Evolutionary conservation across 2,329 filamentous ascomycete genomes (phyloP).

Genomic region (Westerdykella sp.): DNA sequence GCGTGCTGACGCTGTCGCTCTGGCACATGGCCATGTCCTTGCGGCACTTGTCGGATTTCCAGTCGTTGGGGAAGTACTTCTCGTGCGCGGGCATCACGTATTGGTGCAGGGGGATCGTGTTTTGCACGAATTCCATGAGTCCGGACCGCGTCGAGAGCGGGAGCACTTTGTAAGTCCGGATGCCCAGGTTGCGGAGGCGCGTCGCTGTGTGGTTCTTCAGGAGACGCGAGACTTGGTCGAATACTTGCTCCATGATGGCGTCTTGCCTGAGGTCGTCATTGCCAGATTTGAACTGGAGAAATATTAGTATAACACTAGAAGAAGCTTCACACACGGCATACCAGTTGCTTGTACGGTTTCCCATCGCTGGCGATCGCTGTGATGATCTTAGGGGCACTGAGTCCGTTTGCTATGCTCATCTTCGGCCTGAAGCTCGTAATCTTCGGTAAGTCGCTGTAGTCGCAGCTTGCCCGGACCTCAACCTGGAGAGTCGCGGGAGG

Average conservation of each 20-base stretch:
- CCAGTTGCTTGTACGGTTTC: slow-evolving; percentile 74
- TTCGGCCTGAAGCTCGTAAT: slow-evolving; percentile 65
- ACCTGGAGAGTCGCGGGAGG: slow-evolving; percentile 89
- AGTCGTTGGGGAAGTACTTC: slow-evolving; percentile 76
- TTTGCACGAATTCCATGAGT: slow-evolving; percentile 92
- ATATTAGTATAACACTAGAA: slow-evolving; percentile 1
- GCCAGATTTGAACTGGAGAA: slow-evolving; percentile 72
- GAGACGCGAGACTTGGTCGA: slow-evolving; percentile 87
- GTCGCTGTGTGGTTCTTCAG: slow-evolving; percentile 81
- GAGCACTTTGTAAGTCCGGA: slow-evolving; percentile 95
- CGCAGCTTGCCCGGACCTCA: slow-evolving; percentile 61
- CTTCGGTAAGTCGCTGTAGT: slow-evolving; percentile 73
- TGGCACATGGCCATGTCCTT: slow-evolving; percentile 73
- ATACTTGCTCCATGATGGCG: slow-evolving; percentile 98
- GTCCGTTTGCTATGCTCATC: slow-evolving; percentile 80
- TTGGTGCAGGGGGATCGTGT: slow-evolving; percentile 87
- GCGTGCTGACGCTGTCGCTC: slow-evolving; percentile 60
- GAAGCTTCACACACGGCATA: slow-evolving; percentile 30
- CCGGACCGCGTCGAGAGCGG: slow-evolving; percentile 79
- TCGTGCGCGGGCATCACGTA: slow-evolving; percentile 89
- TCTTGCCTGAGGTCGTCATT: slow-evolving; percentile 96
- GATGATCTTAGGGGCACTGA: slow-evolving; percentile 91
- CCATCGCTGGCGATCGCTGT: slow-evolving; percentile 76
- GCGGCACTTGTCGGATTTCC: slow-evolving; percentile 68
- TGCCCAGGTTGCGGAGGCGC: slow-evolving; percentile 78